These are phyloP conservation scores for Macadamia integrifolia DNA, from an alignment of 164 flowering plant species.

Conservation along the genomic window DNA sequence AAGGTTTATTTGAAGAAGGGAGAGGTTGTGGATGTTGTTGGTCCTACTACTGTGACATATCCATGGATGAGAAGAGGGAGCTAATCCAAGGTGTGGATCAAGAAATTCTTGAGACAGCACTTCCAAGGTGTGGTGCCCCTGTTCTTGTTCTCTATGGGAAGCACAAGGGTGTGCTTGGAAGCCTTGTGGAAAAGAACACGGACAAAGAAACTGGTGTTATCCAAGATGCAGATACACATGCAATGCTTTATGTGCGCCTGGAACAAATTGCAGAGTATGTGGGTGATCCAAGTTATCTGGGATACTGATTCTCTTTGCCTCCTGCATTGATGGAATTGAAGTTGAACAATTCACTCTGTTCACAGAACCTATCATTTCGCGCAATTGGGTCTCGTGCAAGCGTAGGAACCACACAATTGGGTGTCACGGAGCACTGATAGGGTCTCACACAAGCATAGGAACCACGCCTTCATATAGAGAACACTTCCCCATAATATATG, in stretches of 20 bases:
- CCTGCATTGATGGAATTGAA: background rate
- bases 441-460: no score
- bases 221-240: constrained; percentile 68
- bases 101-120: constrained; percentile 67
- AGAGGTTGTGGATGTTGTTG: constrained; percentile 73
- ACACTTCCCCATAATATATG: no score
- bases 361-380: background rate
- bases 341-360: background rate
- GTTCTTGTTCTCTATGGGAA: constrained; percentile 71
- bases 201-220: constrained; percentile 69
- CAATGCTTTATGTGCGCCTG: constrained; percentile 50
- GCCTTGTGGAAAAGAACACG: constrained; percentile 51
- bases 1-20: constrained; percentile 75
- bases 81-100: constrained; percentile 72
- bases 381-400: no score
- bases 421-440: no score
- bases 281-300: constrained; percentile 73
- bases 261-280: constrained; percentile 83
- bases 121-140: constrained; percentile 67
- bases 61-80: constrained; percentile 71
- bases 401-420: no score
- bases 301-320: constrained; percentile 41
- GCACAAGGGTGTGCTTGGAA: constrained; percentile 74
- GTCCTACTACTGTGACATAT: constrained; percentile 58
- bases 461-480: no score